Evolutionary conservation across 1,284 basidiomycete species (phyloP), one percentile per base, ranked within the genome.

Genomic region (Pascua sp.): DNA sequence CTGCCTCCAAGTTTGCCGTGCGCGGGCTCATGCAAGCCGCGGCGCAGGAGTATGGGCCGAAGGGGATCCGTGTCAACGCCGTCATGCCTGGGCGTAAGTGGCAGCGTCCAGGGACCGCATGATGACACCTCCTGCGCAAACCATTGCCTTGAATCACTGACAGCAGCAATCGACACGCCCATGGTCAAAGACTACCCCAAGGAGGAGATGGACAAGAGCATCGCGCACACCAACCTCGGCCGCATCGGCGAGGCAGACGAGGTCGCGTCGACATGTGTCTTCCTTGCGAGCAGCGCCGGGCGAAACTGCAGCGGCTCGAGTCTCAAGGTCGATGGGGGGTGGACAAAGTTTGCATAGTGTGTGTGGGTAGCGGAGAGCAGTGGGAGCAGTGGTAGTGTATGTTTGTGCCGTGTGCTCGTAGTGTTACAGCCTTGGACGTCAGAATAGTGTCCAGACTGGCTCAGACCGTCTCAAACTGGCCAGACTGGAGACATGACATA

Each of bases 1-100:
- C 58, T 1, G 59, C 66, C 1, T 65, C 65, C 18, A 71, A 69
- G 47, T 69, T 68, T n/a, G 69, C 67, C 9, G 52, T 71, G 0
- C 56, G 69, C 1, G 69, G 69, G 4, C 55, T 71, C 11, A 61
- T 62, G 55, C 50, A 58, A 1, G 60, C 59, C 1, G 67, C 62
- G 4, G 63, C 69, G 1, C 61, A 63, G 36, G 69, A 71, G 47
- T 54, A 65, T 11, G 69, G 64, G 1, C 60, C 57, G 18, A 37
- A 49, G 9, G 65, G 68, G 0, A 66, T 72, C 49, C 59, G 70
- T 5, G 62, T 70, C 8, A 72, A 72, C 52, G 50, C 60, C 3
- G 57, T 72, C 37, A 57, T 54, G 18, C 68, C 64, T 36, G 48
- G 63, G 39, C 44, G 58, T 64, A 38, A 57, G 57, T 48, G 41